Evolutionary conservation across 768 basidiomycete species (phyloP).

Genomic region (Harrya chromipes): DNA sequence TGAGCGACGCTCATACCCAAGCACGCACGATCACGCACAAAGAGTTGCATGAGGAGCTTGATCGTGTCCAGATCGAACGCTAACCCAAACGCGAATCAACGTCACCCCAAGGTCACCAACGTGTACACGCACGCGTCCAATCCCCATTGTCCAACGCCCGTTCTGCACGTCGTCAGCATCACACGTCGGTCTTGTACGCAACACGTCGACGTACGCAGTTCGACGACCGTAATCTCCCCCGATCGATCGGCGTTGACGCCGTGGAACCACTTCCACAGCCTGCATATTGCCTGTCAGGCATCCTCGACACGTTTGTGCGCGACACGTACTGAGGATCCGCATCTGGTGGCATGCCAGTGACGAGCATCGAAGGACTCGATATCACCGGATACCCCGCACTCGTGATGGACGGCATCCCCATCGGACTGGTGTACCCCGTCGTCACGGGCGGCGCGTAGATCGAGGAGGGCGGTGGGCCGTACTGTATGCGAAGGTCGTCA

Average conservation of each 20-base stretch:
- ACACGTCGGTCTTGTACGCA: background rate
- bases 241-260: constrained; percentile 70
- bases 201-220: constrained; percentile 54
- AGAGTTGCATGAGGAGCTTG: constrained; percentile 77
- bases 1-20: background rate
- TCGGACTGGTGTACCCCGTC: constrained; percentile 4
- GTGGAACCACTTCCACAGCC: constrained; percentile 72
- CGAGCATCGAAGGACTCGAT: constrained; percentile 7
- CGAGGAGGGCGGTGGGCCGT: constrained; percentile 7
- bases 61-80: constrained; percentile 86
- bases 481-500: background rate
- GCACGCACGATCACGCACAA: constrained; percentile 44
- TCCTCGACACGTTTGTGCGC: too few species aligned
- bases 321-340: constrained; percentile 69
- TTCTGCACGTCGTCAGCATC: constrained; percentile 29
- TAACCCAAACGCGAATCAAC: constrained; percentile 20
- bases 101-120: background rate
- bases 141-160: constrained; percentile 58
- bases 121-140: constrained; percentile 62
- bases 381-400: constrained; percentile 14
- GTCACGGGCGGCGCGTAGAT: constrained; percentile 5
- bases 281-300: constrained; percentile 19
- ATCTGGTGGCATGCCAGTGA: constrained; percentile 46
- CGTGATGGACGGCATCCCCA: background rate
- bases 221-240: constrained; percentile 58